phyloP scores from a whole-genome alignment of 1,284 basidiomycete species.

The Inonotus obliquus region DNA sequence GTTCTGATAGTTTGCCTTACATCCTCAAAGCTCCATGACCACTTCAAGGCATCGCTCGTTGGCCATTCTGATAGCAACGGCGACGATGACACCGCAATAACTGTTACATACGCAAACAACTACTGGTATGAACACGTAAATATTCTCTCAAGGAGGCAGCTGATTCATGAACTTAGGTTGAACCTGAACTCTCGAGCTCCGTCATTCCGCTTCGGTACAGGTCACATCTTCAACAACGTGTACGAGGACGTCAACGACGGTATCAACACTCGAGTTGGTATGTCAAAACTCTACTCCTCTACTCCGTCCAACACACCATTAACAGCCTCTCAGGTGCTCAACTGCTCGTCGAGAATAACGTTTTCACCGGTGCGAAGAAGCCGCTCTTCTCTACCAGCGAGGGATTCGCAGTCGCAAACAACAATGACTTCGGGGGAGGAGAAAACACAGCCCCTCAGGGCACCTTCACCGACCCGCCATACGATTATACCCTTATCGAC shows the following conservation, averaged over 20 bases:
- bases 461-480: constrained; percentile 34
- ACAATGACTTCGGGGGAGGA: constrained; percentile 23
- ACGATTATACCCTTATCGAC: constrained; percentile 31
- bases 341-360: constrained; percentile 44
- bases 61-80: constrained; percentile 41
- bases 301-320: not conserved
- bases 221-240: constrained; percentile 44
- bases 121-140: constrained; percentile 26
- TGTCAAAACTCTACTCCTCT: constrained; percentile 5
- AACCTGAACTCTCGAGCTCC: constrained; percentile 27
- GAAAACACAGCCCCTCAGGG: constrained; percentile 32
- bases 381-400: constrained; percentile 39
- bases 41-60: constrained; percentile 40
- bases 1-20: not conserved
- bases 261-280: constrained; percentile 43
- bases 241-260: constrained; percentile 42
- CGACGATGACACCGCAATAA: constrained; percentile 30
- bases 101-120: constrained; percentile 39
- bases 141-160: not conserved
- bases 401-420: constrained; percentile 36
- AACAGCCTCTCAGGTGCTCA: constrained; percentile 31
- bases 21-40: constrained; percentile 30
- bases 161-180: constrained; percentile 19
- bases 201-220: constrained; percentile 35
- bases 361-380: constrained; percentile 34